Conservation (phyloP, 371 early-diverging fungal genomes). For the Apophysomyces ossiformis region DNA sequence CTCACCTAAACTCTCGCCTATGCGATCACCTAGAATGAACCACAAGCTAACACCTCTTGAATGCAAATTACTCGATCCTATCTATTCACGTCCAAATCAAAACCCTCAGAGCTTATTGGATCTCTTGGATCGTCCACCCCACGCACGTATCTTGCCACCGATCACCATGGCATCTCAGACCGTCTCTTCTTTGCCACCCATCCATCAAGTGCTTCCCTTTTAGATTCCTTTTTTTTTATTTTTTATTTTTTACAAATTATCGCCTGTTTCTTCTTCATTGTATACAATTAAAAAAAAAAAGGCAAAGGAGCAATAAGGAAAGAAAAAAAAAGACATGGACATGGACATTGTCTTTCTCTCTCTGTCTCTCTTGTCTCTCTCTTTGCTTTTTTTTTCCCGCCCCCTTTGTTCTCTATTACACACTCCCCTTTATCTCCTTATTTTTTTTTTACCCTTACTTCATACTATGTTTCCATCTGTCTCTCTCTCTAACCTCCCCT, state of each 20-base stretch:
- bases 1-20: slow-evolving; percentile 45
- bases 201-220: slow-evolving; percentile 30
- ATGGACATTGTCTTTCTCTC: background rate
- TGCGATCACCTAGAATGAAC: slow-evolving; percentile 19
- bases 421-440: background rate
- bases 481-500: background rate
- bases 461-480: background rate
- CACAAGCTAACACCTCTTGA: slow-evolving; percentile 36
- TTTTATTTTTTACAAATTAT: too few species aligned
- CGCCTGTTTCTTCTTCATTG: too few species aligned
- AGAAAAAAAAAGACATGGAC: too few species aligned
- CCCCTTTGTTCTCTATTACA: background rate
- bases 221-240: too few species aligned
- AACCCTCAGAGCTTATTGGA: slow-evolving; percentile 34
- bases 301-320: too few species aligned
- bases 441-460: background rate
- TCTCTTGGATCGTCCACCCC: slow-evolving; percentile 45
- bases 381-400: background rate
- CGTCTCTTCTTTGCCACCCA: slow-evolving; percentile 27
- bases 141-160: slow-evolving; percentile 49
- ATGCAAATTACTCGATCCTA: slow-evolving; percentile 29
- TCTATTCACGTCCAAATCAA: slow-evolving; percentile 23
- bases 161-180: slow-evolving; percentile 25
- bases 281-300: too few species aligned
- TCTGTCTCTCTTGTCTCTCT: background rate